These are phyloP conservation scores for Alternaria ventricosa DNA, from an alignment of 2,329 filamentous ascomycete species.

Conservation along the genomic window DNA sequence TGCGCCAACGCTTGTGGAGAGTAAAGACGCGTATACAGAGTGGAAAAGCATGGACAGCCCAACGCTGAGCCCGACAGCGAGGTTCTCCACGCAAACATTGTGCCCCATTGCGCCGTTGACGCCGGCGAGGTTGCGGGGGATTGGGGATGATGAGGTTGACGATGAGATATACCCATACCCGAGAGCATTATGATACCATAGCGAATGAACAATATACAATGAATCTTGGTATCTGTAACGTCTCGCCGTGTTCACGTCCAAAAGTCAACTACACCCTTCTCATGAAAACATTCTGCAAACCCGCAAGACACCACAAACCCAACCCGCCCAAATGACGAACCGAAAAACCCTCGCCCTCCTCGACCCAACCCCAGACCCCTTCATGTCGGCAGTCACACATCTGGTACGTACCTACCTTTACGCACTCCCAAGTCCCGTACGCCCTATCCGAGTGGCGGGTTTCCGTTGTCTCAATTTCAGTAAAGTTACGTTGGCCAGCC, in stretches of 20 bases:
- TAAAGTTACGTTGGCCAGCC: neutral
- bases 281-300: neutral
- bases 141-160: slow-evolving; percentile 29
- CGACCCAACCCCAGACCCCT: neutral
- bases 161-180: slow-evolving; percentile 38
- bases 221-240: neutral
- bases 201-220: neutral
- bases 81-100: slow-evolving; percentile 34
- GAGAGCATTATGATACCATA: slow-evolving; percentile 19
- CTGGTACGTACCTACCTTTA: neutral
- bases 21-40: slow-evolving; percentile 22
- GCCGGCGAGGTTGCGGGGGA: slow-evolving; percentile 33
- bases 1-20: slow-evolving; percentile 43
- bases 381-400: slow-evolving; percentile 7
- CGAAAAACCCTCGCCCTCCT: neutral
- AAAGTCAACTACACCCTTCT: neutral
- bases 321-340: neutral
- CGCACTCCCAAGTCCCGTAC: neutral
- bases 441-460: neutral
- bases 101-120: slow-evolving; percentile 40
- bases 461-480: neutral
- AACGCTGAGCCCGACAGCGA: slow-evolving; percentile 32
- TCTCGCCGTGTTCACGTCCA: neutral
- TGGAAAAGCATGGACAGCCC: slow-evolving; percentile 35
- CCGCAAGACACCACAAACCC: neutral